Evolutionary conservation across 1,139 yeast genomes (phyloP).

Genomic region (Lodderomyces oxycetoniae): DNA sequence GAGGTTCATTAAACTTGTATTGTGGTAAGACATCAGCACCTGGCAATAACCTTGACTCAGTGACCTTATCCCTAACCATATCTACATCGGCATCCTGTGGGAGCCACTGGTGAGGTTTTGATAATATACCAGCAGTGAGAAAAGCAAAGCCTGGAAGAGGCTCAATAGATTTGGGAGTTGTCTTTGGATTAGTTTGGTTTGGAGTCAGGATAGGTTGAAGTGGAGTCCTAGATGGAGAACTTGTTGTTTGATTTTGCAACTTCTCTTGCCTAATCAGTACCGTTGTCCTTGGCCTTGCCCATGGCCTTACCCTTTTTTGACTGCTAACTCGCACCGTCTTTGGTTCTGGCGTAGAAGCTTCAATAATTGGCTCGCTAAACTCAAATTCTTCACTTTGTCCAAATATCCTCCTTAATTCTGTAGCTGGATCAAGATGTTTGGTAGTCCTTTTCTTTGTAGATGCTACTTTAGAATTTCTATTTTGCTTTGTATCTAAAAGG

Average conservation of each 20-base stretch:
- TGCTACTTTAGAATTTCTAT: no score
- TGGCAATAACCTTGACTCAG: background rate
- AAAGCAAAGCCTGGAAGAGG: constrained; percentile 2
- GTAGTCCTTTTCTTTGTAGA: background rate
- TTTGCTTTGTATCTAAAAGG: no score
- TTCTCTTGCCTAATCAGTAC: background rate
- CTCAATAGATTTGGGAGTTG: background rate
- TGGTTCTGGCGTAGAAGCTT: background rate
- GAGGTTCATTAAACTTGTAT: background rate
- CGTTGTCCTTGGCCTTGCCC: background rate
- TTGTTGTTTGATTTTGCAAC: background rate
- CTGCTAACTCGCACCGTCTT: background rate
- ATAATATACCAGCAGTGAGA: background rate
- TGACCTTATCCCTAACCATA: background rate
- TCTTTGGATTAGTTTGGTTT: background rate
- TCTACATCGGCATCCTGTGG: background rate
- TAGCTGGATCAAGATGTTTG: background rate
- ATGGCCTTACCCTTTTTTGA: background rate
- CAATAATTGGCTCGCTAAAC: background rate
- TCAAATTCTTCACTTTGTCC: background rate
- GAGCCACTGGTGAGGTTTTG: background rate
- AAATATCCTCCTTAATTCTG: background rate
- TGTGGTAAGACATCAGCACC: background rate
- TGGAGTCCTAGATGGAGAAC: background rate
- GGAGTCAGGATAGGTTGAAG: background rate